Evolutionary conservation across 208 protist genomes (phyloP).

Genomic region (Leishmania arabica): DNA sequence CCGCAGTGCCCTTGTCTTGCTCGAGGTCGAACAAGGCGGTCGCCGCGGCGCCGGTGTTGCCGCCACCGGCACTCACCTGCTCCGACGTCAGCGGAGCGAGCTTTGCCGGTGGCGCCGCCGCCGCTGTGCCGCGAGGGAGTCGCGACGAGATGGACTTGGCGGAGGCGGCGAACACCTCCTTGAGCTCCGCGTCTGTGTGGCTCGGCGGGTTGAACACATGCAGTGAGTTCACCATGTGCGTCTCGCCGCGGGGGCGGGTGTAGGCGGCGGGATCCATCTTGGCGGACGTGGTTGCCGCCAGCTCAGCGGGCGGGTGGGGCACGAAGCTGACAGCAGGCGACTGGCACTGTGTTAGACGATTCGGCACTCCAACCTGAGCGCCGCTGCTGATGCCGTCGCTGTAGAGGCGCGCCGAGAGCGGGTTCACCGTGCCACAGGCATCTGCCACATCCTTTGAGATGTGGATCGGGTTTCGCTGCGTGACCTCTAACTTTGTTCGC

Average conservation of each 20-base stretch:
- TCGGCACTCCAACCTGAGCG: conserved; percentile 66
- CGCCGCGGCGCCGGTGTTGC: neutral
- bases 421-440: conserved; percentile 64
- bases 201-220: conserved; percentile 74
- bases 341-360: conserved; percentile 52
- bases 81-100: conserved; percentile 8
- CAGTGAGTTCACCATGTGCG: conserved; percentile 61
- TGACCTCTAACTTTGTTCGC: conserved; percentile 34
- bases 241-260: conserved; percentile 27
- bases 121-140: neutral
- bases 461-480: conserved; percentile 88
- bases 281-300: conserved; percentile 1
- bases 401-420: conserved; percentile 74
- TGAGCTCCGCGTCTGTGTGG: conserved; percentile 57
- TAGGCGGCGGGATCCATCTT: conserved; percentile 2
- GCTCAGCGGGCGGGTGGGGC: conserved; percentile 3
- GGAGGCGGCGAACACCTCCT: conserved; percentile 40
- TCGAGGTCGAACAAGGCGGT: neutral
- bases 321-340: conserved; percentile 12
- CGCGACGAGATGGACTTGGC: conserved; percentile 13
- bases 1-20: conserved; percentile 7
- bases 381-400: conserved; percentile 67
- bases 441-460: conserved; percentile 85
- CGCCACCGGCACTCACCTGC: neutral
- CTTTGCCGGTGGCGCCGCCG: conserved; percentile 9